Evolutionary conservation across 345 rosid genomes (phyloP).

Genomic region (Anacardium occidentale): DNA sequence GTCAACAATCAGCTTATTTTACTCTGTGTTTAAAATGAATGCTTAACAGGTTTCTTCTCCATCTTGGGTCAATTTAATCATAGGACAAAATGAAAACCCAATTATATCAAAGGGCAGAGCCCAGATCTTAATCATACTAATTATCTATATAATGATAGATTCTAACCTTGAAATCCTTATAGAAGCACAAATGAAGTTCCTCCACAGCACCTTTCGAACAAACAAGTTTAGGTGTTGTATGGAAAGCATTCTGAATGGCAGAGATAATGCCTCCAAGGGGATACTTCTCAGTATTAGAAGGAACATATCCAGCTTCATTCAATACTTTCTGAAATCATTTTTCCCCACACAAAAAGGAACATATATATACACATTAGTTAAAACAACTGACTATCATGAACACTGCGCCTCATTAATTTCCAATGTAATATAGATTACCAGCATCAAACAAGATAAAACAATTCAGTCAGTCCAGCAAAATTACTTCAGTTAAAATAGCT

Average conservation of each 20-base stretch:
- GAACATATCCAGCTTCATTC: conserved; percentile 79
- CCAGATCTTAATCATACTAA: background rate
- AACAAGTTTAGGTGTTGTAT: conserved; percentile 55
- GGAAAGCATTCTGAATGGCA: conserved; percentile 88
- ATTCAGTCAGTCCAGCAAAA: background rate
- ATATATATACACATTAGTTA: conserved; percentile 6
- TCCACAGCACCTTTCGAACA: conserved; percentile 69
- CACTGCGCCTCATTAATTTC: background rate
- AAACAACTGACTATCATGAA: conserved; percentile 4
- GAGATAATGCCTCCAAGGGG: conserved; percentile 86
- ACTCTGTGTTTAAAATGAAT: background rate
- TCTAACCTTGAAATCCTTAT: conserved; percentile 80
- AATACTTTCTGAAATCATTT: conserved; percentile 60
- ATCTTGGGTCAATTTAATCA: background rate
- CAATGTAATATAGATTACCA: background rate
- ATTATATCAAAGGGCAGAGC: background rate
- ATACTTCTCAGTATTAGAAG: conserved; percentile 83
- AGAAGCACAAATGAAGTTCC: conserved; percentile 82
- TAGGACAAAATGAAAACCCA: background rate
- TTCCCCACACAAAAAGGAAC: conserved; percentile 10
- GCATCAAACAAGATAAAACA: background rate
- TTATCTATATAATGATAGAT: conserved; percentile 13
- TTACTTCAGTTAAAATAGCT: conserved; percentile 1
- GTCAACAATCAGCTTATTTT: background rate
- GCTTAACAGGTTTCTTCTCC: background rate